Evolutionary conservation across 1,139 yeast genomes (phyloP).

Genomic region (Zygosaccharomyces sapae): DNA sequence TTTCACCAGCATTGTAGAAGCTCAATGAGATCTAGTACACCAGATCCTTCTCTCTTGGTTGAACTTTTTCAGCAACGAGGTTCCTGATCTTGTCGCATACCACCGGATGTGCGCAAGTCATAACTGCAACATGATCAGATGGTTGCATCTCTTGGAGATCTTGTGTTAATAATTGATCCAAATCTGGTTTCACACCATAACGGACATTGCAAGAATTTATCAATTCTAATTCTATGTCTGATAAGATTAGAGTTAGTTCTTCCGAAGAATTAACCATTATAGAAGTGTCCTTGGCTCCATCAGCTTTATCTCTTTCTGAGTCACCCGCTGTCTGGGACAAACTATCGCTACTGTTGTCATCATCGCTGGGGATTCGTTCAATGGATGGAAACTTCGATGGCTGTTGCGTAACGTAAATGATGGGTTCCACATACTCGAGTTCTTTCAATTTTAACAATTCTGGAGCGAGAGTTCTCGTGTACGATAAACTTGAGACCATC

Average conservation of each 20-base stretch:
- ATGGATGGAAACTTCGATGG: slow-evolving; percentile 21
- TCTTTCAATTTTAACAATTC: slow-evolving; percentile 41
- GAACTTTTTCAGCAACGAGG: slow-evolving; percentile 29
- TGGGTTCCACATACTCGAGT: slow-evolving; percentile 36
- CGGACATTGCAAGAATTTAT: not conserved
- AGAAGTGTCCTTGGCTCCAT: not conserved
- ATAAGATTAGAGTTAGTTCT: not conserved
- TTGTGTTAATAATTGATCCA: slow-evolving; percentile 37
- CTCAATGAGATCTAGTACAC: slow-evolving; percentile 14
- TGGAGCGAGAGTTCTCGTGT: slow-evolving; percentile 41
- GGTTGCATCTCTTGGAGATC: slow-evolving; percentile 34
- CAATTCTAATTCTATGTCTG: not conserved
- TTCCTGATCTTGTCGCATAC: slow-evolving; percentile 47
- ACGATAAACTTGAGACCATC: slow-evolving; percentile 43
- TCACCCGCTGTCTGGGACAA: not conserved
- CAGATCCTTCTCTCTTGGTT: slow-evolving; percentile 8
- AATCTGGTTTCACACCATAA: slow-evolving; percentile 38
- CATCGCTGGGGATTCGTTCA: not conserved
- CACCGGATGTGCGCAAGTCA: slow-evolving; percentile 48
- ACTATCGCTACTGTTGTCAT: not conserved
- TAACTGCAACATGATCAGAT: slow-evolving; percentile 42
- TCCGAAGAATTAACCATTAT: not conserved
- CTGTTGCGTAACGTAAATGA: slow-evolving; percentile 37
- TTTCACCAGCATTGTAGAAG: slow-evolving; percentile 16
- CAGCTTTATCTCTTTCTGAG: not conserved